phyloP scores from a whole-genome alignment of 306 rosid species.

The Sindora glabra region DNA sequence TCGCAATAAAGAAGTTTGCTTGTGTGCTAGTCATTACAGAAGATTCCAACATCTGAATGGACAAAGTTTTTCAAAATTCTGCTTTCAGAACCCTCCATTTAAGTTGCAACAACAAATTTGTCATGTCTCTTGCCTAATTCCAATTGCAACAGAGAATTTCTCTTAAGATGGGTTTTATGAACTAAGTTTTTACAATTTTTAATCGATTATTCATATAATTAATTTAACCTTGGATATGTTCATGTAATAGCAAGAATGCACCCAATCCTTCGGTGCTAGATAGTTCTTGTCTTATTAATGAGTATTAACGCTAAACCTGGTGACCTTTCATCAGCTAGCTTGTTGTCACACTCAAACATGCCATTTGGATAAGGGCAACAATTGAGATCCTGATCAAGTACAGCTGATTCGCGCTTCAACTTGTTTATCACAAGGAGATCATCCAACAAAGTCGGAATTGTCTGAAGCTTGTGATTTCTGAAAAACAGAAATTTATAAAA shows the following conservation, averaged over 20 bases:
- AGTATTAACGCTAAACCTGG: conserved; percentile 44
- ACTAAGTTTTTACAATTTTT: neutral
- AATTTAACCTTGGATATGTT: neutral
- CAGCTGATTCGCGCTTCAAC: conserved; percentile 12
- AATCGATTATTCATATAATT: neutral
- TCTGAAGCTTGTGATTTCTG: conserved; percentile 58
- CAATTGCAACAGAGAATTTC: neutral
- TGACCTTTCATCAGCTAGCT: conserved; percentile 25
- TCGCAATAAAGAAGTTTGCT: neutral
- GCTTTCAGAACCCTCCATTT: no score
- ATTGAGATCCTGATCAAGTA: conserved; percentile 67
- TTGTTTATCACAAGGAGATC: conserved; percentile 46
- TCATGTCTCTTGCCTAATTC: conserved; percentile 4
- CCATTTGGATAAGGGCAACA: conserved; percentile 47
- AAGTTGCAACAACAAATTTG: no score
- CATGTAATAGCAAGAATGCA: conserved; percentile 4
- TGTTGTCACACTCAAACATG: conserved; percentile 33
- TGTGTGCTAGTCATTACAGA: neutral
- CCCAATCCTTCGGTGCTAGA: neutral
- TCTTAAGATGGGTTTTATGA: neutral
- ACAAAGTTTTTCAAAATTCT: neutral
- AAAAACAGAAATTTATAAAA: no score
- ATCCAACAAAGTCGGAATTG: conserved; percentile 40
- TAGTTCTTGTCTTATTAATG: conserved; percentile 1
- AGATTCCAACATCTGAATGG: neutral